Percentiles rank a stretch among this genome's conserved stretches.
Conservation (phyloP, 192 early-diverging fungal species). For the Podochytrium sp. region DNA sequence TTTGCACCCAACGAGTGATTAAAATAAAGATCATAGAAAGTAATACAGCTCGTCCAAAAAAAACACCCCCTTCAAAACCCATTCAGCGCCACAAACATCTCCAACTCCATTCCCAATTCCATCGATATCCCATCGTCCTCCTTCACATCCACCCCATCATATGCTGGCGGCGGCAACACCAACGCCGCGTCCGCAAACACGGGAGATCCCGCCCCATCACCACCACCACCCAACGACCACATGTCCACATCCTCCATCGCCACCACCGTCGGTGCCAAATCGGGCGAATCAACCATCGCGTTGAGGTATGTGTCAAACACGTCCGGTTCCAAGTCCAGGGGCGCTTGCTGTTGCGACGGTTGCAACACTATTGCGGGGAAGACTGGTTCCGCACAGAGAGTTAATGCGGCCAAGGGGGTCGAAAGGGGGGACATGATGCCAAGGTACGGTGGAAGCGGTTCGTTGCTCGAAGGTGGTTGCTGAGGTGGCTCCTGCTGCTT, state of each 20-base stretch:
- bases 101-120: background rate
- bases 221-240: background rate
- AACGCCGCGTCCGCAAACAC: background rate
- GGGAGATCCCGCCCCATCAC: background rate
- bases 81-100: no score
- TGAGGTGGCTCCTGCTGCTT: background rate
- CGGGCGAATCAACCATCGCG: background rate
- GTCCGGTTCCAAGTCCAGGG: background rate
- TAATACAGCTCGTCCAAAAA: no score
- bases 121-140: no score
- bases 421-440: slow-evolving; percentile 10
- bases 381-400: background rate
- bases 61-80: no score
- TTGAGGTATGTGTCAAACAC: background rate
- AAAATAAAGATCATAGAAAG: no score
- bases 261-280: background rate
- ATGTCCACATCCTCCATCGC: background rate
- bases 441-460: slow-evolving; percentile 21
- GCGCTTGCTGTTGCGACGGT: background rate
- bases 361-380: background rate
- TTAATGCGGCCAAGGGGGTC: background rate
- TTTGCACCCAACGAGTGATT: no score
- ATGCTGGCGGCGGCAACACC: background rate
- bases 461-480: background rate
- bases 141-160: background rate